These are phyloP conservation scores for Camellia lanceoleosa DNA, from an alignment of 148 eudicot species.

Conservation along the genomic window DNA sequence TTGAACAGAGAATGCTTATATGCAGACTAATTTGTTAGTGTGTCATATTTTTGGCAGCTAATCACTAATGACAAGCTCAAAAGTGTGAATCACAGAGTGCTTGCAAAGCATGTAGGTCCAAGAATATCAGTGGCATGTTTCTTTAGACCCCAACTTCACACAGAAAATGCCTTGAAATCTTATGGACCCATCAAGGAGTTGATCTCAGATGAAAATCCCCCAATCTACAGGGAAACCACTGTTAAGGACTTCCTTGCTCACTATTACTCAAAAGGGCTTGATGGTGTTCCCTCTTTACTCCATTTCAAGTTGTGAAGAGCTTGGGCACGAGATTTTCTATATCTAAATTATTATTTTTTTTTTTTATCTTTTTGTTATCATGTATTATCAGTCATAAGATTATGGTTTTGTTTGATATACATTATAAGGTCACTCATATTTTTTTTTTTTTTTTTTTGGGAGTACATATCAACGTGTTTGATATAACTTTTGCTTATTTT, in stretches of 20 bases:
- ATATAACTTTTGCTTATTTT: no score
- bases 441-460: no score
- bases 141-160: conserved; percentile 27
- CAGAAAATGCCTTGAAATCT: conserved; percentile 3
- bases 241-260: background rate
- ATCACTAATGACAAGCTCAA: conserved; percentile 57
- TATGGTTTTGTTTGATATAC: no score
- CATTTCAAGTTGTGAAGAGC: conserved; percentile 20
- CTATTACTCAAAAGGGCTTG: conserved; percentile 12
- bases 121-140: conserved; percentile 61
- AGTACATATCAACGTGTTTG: no score
- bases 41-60: conserved; percentile 24
- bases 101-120: conserved; percentile 38
- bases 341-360: no score
- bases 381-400: no score
- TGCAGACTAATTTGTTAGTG: no score
- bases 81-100: conserved; percentile 53
- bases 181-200: conserved; percentile 67
- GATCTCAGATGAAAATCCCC: conserved; percentile 46
- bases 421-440: no score
- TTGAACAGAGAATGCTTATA: no score
- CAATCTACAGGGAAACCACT: conserved; percentile 30
- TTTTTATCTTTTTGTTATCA: no score
- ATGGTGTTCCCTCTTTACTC: conserved; percentile 18
- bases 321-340: no score